Conservation (phyloP, 2,329 filamentous ascomycete species). For the Waltergamsia citrina region DNA sequence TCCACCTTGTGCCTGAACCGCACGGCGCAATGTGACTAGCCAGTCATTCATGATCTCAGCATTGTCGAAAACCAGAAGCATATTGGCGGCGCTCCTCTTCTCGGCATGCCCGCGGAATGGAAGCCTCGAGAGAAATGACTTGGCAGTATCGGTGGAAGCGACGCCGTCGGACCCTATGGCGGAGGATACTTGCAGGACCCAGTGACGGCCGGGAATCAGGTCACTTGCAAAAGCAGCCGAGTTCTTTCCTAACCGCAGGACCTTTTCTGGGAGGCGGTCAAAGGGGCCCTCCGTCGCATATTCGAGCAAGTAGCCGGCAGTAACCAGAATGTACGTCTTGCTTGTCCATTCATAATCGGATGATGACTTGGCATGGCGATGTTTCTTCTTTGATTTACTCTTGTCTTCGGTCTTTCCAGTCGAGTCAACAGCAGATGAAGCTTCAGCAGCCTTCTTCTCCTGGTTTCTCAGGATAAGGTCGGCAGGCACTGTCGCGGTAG, state of each 20-base stretch:
- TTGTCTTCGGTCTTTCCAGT: constrained; percentile 18
- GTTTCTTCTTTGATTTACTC: constrained; percentile 31
- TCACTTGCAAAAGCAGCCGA: constrained; percentile 77
- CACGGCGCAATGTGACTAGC: constrained; percentile 57
- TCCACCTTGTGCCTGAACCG: constrained; percentile 63
- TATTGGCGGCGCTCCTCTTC: constrained; percentile 25
- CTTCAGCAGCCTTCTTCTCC: constrained; percentile 29
- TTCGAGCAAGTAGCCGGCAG: constrained; percentile 64
- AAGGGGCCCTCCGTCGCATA: constrained; percentile 62
- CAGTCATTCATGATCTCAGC: constrained; percentile 69
- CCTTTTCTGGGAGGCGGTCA: constrained; percentile 65
- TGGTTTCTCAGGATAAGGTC: constrained; percentile 60
- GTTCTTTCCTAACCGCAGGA: constrained; percentile 60
- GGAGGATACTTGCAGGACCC: constrained; percentile 69
- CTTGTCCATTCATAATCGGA: constrained; percentile 53
- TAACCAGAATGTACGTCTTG: constrained; percentile 65
- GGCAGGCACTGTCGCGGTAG: constrained; percentile 56
- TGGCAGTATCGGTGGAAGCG: constrained; percentile 30
- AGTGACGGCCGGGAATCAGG: constrained; percentile 68
- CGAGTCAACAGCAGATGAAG: background rate
- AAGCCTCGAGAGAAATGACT: constrained; percentile 4
- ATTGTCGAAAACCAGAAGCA: constrained; percentile 64
- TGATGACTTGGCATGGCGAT: constrained; percentile 29
- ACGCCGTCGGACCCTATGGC: constrained; percentile 49
- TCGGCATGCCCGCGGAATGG: constrained; percentile 28